These are phyloP conservation scores for Pythium coloratum DNA, from an alignment of 352 stramenopile species.

Conservation along the genomic window DNA sequence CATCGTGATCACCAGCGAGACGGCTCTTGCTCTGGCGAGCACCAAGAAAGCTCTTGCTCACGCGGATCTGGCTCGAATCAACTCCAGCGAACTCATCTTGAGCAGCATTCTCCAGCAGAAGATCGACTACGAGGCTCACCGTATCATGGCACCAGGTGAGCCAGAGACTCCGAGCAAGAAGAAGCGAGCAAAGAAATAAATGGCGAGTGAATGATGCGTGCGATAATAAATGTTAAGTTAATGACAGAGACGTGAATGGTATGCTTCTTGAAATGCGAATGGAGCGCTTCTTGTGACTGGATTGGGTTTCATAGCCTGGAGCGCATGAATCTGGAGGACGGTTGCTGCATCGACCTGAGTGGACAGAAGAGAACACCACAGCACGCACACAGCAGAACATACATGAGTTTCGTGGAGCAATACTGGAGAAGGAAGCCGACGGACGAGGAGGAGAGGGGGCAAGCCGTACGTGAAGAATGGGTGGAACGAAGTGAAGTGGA, in stretches of 20 bases:
- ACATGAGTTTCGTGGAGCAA: not conserved
- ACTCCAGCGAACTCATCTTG: conserved; percentile 43
- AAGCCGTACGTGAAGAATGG: conserved; percentile 9
- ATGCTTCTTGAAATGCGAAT: not conserved
- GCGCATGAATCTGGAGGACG: conserved; percentile 8
- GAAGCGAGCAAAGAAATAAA: conserved; percentile 21
- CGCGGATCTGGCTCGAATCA: conserved; percentile 29
- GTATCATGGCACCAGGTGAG: not conserved
- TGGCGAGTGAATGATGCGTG: not conserved
- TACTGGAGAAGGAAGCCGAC: conserved; percentile 1
- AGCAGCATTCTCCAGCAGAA: conserved; percentile 45
- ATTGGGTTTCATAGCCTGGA: conserved; percentile 11
- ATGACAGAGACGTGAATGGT: not conserved
- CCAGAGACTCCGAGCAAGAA: conserved; percentile 15
- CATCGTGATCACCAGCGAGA: conserved; percentile 44
- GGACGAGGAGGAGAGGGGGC: conserved; percentile 4
- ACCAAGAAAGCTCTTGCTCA: conserved; percentile 35
- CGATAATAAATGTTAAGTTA: conserved; percentile 16
- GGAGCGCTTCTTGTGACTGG: not conserved
- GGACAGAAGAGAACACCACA: not conserved
- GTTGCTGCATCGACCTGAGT: conserved; percentile 6
- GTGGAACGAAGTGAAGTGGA: not conserved
- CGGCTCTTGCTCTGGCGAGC: conserved; percentile 30
- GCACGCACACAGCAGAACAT: conserved; percentile 7
- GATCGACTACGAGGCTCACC: conserved; percentile 38